Evolutionary conservation across 805 yeast genomes (phyloP), one percentile per base, ranked within the genome.

Genomic region (Metschnikowia anglica): DNA sequence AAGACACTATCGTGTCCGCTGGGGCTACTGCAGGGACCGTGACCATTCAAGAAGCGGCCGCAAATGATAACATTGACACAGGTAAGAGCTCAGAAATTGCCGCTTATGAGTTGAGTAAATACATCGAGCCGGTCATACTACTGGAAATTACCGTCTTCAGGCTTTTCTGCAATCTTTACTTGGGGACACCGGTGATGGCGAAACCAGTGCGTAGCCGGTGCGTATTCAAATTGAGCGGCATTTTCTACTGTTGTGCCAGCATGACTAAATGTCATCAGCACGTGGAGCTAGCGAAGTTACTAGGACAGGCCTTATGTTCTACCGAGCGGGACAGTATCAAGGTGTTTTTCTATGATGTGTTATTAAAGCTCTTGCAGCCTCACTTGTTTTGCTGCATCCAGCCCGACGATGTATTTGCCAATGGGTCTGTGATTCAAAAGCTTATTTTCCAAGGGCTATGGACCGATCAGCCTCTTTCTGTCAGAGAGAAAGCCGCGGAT

Each of bases 301-400:
- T 48, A 13, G 43, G 37, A 9, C 47, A 39, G 18, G 47, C 51
- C 6, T 37, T 50, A 18, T 26, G 25, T n/a, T 37, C 48, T 5
- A 46, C 53, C 2, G 39, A 39, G 13, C 49, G 50, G 5, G 47
- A 39, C 23, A 41, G 44, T 31, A 43, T 41, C 19, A 42, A 42
- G 27, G 45, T 32, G 10, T 46, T 51, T 16, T 51, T 52, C 41
- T 52, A 52, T 38, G 53, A 48, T 16, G 34, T 48, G 13, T 42
- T 51, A 13, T 32, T 37, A 11, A 42, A 43, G n/a, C 24, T 52
- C 8, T 28, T 52, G 12, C 39, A 28, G 31, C 46, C 49, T 7
- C 56, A 52, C 23, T 16, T 48, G 9, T 34, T 13, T 12, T 52
- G 56, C 36, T 52, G 56, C 28, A 15, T 52, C n/a, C 43, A 35